phyloP scores from a whole-genome alignment of 2,329 filamentous ascomycete genomes.

The Talaromyces sp. region DNA sequence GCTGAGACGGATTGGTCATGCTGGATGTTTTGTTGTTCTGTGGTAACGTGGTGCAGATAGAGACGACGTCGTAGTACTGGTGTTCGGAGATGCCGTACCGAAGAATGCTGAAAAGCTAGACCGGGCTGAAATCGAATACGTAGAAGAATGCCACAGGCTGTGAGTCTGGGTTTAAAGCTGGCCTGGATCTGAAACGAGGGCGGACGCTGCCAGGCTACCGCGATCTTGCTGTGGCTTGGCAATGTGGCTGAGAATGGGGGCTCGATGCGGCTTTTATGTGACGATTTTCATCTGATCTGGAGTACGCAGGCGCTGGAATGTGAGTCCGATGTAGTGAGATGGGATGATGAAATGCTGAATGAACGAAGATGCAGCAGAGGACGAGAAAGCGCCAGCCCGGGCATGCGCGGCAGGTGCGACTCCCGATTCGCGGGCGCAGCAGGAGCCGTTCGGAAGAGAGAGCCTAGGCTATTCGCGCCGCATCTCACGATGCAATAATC shows the following conservation, averaged over 20 bases:
- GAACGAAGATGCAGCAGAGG: neutral
- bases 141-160: neutral
- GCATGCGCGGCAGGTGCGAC: neutral
- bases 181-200: neutral
- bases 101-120: neutral
- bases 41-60: neutral
- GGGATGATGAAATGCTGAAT: neutral
- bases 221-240: neutral
- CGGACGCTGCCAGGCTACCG: neutral
- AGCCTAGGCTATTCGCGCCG: neutral
- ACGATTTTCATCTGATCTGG: neutral
- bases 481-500: neutral
- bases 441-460: neutral
- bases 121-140: neutral
- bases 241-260: neutral
- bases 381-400: neutral
- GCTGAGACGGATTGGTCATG: slow-evolving; percentile 60
- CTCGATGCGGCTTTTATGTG: neutral
- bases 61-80: neutral
- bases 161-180: neutral
- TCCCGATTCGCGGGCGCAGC: neutral
- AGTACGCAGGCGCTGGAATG: neutral
- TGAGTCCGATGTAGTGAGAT: neutral
- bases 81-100: neutral
- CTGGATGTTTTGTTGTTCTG: neutral